These are phyloP conservation scores for Solanum pennellii DNA, from an alignment of 257 asterid species.

Conservation along the genomic window DNA sequence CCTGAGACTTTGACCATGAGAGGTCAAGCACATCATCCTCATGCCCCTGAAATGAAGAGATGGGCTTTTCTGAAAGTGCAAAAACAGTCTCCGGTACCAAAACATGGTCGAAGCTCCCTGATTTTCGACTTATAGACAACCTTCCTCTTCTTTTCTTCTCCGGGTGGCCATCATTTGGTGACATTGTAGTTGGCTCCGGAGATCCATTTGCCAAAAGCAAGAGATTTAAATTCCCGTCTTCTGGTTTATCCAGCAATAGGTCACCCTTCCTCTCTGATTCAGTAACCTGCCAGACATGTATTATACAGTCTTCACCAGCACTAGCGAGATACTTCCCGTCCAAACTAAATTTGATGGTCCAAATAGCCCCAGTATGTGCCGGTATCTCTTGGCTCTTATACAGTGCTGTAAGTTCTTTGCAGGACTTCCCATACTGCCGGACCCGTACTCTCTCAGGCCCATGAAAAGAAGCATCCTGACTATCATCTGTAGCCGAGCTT, in stretches of 20 bases:
- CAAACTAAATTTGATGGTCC: conserved; percentile 95
- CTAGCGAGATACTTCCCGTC: conserved; percentile 96
- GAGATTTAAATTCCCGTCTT: conserved; percentile 75
- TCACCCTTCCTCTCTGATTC: conserved; percentile 90
- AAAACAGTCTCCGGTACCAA: conserved; percentile 79
- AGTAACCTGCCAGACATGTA: conserved; percentile 86
- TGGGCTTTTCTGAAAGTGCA: conserved; percentile 72
- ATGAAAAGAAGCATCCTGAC: conserved; percentile 78
- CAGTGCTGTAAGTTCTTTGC: conserved; percentile 73
- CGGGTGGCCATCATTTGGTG: conserved; percentile 60
- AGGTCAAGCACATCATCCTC: conserved; percentile 79
- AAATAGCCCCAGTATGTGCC: conserved; percentile 89
- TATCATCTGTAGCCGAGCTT: conserved; percentile 97
- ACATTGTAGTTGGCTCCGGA: conserved; percentile 59
- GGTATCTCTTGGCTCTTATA: conserved; percentile 87
- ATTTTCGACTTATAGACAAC: conserved; percentile 75
- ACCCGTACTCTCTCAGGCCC: conserved; percentile 85
- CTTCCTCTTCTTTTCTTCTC: conserved; percentile 87
- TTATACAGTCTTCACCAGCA: conserved; percentile 97
- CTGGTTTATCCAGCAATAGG: conserved; percentile 54
- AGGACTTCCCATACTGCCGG: conserved; percentile 82
- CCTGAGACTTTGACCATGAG: conserved; percentile 99
- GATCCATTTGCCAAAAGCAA: conserved; percentile 65
- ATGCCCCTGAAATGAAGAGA: conserved; percentile 83
- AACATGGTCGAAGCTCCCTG: conserved; percentile 66